A percentile compares a stretch with the other conserved stretches of the same genome.
These are phyloP conservation scores for Comarum palustre DNA, from an alignment of 306 rosid species.

Conservation along the genomic window DNA sequence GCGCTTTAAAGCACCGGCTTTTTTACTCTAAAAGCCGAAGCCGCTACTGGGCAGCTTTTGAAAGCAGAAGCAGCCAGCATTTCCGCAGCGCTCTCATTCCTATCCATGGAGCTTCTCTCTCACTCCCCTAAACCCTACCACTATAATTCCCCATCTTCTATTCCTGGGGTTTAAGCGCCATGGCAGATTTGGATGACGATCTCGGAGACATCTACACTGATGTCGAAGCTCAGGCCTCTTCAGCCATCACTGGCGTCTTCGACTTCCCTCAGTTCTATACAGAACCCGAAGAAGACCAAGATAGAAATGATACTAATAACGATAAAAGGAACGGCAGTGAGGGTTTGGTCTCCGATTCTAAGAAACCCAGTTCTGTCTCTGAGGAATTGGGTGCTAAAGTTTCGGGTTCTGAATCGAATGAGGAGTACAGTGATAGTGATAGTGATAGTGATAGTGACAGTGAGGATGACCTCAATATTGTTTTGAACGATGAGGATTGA, in stretches of 20 bases:
- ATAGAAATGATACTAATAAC: neutral
- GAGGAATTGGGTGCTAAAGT: slow-evolving; percentile 15
- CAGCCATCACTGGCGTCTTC: slow-evolving; percentile 19
- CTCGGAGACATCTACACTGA: slow-evolving; percentile 56
- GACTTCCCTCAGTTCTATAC: slow-evolving; percentile 19
- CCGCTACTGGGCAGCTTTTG: too few species aligned
- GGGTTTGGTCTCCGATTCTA: slow-evolving; percentile 14
- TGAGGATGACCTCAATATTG: slow-evolving; percentile 58
- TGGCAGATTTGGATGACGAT: slow-evolving; percentile 50
- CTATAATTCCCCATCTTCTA: too few species aligned
- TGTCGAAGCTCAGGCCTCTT: slow-evolving; percentile 31
- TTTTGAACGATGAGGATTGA: slow-evolving; percentile 55
- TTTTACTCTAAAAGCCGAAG: too few species aligned
- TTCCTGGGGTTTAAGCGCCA: too few species aligned
- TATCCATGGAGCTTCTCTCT: too few species aligned
- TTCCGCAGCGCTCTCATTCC: neutral
- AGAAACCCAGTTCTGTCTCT: slow-evolving; percentile 5
- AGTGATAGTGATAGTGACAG: slow-evolving; percentile 54
- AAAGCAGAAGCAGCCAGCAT: too few species aligned
- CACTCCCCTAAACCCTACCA: too few species aligned
- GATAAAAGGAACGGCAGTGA: neutral
- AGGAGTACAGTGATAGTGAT: too few species aligned
- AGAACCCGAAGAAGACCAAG: slow-evolving; percentile 19
- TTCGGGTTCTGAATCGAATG: slow-evolving; percentile 17
- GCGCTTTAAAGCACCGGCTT: too few species aligned